phyloP scores from a whole-genome alignment of 2,329 filamentous ascomycete genomes.

The Didymella pomorum region DNA sequence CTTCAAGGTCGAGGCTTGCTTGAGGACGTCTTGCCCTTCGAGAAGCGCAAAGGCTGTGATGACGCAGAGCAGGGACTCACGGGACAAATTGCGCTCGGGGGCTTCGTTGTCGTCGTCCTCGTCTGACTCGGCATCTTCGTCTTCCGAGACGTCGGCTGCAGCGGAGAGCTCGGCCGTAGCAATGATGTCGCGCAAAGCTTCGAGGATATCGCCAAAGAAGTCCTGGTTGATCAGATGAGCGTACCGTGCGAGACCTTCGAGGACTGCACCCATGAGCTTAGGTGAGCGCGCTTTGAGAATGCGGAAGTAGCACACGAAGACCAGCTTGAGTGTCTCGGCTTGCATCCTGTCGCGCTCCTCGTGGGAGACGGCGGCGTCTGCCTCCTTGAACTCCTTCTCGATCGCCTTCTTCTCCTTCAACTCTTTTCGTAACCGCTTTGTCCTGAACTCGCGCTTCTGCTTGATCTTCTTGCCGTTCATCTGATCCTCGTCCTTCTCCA shows the following conservation, averaged over 20 bases:
- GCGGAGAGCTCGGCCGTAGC: conserved; percentile 68
- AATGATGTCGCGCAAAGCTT: conserved; percentile 93
- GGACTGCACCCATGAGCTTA: conserved; percentile 92
- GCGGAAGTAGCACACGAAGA: conserved; percentile 94
- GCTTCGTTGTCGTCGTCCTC: conserved; percentile 55
- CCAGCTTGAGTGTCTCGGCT: conserved; percentile 92
- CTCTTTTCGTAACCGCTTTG: conserved; percentile 84
- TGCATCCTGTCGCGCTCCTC: conserved; percentile 95
- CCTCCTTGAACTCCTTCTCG: conserved; percentile 91
- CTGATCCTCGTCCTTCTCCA: conserved; percentile 68
- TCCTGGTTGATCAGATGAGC: conserved; percentile 98
- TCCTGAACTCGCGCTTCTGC: conserved; percentile 83
- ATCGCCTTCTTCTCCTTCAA: conserved; percentile 85
- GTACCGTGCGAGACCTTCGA: conserved; percentile 93
- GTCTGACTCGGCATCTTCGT: conserved; percentile 57
- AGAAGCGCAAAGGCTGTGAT: conserved; percentile 97
- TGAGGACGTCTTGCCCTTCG: conserved; percentile 89
- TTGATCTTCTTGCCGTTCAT: conserved; percentile 67
- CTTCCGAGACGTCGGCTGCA: conserved; percentile 55
- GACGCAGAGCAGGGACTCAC: conserved; percentile 90
- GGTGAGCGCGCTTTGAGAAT: conserved; percentile 85
- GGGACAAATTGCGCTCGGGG: conserved; percentile 72
- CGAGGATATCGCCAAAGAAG: conserved; percentile 95
- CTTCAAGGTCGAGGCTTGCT: conserved; percentile 79
- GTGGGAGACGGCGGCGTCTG: conserved; percentile 88